Percentiles rank a stretch among this genome's conserved stretches.
Conservation (phyloP, 345 rosid species). For the Rhizophora mangle region DNA sequence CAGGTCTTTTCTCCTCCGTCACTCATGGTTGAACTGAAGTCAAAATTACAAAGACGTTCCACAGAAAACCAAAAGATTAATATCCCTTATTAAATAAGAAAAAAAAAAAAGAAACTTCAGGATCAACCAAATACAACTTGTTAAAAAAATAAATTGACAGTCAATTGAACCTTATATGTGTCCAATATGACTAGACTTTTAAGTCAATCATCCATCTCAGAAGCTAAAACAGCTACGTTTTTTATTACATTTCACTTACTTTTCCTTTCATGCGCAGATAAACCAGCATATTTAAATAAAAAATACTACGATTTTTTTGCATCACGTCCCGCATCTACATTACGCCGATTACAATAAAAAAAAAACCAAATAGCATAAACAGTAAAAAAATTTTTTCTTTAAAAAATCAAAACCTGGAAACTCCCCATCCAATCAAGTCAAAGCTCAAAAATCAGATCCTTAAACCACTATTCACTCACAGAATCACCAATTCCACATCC, state of each 20-base stretch:
- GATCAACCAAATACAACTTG: no score
- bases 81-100: neutral
- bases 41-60: neutral
- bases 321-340: neutral
- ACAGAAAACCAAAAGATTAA: neutral
- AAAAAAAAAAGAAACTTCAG: neutral
- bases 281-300: neutral
- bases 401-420: neutral
- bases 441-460: neutral
- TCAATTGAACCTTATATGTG: no score
- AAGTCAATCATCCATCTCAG: no score
- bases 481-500: neutral
- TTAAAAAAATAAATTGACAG: no score
- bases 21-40: conserved; percentile 55
- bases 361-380: neutral
- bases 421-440: neutral
- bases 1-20: conserved; percentile 83
- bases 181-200: no score
- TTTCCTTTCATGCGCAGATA: neutral
- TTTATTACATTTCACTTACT: no score
- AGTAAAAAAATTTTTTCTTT: neutral
- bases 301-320: neutral
- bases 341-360: neutral
- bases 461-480: neutral
- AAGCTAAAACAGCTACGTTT: no score